Evolutionary conservation across 2,329 filamentous ascomycete genomes (phyloP), one percentile per base, ranked within the genome.

Genomic region (Thermothelomyces thermophilus): DNA sequence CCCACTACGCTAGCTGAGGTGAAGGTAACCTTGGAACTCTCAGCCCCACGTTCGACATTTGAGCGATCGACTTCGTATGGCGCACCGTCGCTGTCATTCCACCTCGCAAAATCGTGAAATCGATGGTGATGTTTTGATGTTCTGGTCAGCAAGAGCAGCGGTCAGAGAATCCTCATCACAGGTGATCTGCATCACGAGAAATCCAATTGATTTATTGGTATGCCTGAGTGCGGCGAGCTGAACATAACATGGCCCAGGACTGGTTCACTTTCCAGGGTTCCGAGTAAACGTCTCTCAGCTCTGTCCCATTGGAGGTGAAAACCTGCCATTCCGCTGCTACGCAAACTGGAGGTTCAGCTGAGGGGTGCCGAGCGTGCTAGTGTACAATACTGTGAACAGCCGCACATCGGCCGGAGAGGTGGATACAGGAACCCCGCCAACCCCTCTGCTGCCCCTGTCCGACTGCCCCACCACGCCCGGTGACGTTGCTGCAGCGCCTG

Each of bases 401-500:
- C 45, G 33, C 36, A 41, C 41, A 24, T 24, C 39, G 30, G n/a
- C n/a, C n/a, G n/a, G n/a, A n/a, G n/a, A n/a, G n/a, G 39, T 24
- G 24, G 13, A 22, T 16, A 7, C 47, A 44, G 42, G 41, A n/a
- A 20, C 43, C 13, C 22, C 39, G 26, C 14, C 31, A 35, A n/a
- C 40, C 45, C 44, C 35, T 28, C n/a, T 13, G 26, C 36, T 5
- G 24, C 26, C 20, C 9, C 7, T n/a, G 39, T 41, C 24, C 14
- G 9, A 22, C 47, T 46, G 47, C 55, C 53, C 53, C 53, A 50
- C 53, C 51, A 57, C 42, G n/a, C 28, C 48, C 47, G 52, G 56
- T 58, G 57, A 58, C 57, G 54, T 56, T 58, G 55, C 50, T 20
- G 13, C 48, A 41, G 33, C 16, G 45, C 45, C 41, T 42, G 50